A percentile compares a stretch with the other conserved stretches of the same genome.
phyloP scores from a whole-genome alignment of 1,139 yeast species.

The Scheffersomyces lignicola region DNA sequence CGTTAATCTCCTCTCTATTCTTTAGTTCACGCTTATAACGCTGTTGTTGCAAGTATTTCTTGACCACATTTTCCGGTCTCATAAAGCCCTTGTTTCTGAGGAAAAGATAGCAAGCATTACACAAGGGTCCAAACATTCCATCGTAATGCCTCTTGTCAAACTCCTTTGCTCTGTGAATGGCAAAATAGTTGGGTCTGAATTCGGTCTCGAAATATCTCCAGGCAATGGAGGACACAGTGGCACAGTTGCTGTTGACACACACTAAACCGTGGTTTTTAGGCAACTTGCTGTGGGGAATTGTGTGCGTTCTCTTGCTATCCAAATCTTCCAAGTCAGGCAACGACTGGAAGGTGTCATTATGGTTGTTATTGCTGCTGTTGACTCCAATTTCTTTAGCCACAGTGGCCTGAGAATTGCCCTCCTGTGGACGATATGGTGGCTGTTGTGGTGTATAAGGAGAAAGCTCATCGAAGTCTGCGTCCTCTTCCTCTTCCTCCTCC shows the following conservation, averaged over 20 bases:
- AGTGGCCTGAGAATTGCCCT: slow-evolving; percentile 3
- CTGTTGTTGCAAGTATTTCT: slow-evolving; percentile 49
- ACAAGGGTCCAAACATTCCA: slow-evolving; percentile 53
- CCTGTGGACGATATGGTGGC: slow-evolving; percentile 29
- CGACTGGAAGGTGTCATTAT: slow-evolving; percentile 29
- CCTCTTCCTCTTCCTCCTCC: slow-evolving; percentile 18
- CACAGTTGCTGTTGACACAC: slow-evolving; percentile 48
- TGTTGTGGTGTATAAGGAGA: slow-evolving; percentile 48
- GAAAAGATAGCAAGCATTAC: slow-evolving; percentile 51
- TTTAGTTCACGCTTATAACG: slow-evolving; percentile 38
- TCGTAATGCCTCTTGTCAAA: slow-evolving; percentile 45
- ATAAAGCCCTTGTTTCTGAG: slow-evolving; percentile 51
- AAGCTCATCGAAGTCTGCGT: slow-evolving; percentile 18
- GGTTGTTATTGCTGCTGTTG: slow-evolving; percentile 8
- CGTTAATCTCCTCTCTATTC: slow-evolving; percentile 8
- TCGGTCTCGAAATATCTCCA: slow-evolving; percentile 52
- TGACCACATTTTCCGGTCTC: slow-evolving; percentile 51
- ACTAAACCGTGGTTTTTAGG: slow-evolving; percentile 42
- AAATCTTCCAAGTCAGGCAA: slow-evolving; percentile 48
- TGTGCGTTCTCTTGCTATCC: slow-evolving; percentile 46
- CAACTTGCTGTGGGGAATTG: slow-evolving; percentile 39
- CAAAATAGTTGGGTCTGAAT: slow-evolving; percentile 39
- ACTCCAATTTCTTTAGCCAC: no score
- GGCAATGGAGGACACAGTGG: slow-evolving; percentile 39
- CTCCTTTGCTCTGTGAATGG: slow-evolving; percentile 37